Evolutionary conservation across 2,329 filamentous ascomycete genomes (phyloP), one percentile per base, ranked within the genome.

Genomic region (Neonectria neomacrospora): DNA sequence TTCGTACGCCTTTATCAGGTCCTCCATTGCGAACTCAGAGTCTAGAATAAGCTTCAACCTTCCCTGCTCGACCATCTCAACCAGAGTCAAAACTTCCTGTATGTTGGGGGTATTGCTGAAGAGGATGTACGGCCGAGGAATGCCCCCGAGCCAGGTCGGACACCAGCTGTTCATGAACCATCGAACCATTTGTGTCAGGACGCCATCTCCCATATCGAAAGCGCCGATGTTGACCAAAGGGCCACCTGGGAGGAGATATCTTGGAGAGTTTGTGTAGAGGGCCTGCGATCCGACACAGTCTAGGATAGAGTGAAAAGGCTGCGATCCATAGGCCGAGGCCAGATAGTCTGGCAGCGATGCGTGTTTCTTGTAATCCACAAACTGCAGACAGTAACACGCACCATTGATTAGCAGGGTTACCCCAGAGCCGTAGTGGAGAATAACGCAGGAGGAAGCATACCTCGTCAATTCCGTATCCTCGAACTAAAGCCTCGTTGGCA

Each of bases 141-240:
- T 41, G 51, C 57, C 57, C 16, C 57, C 50, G 28, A 60, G 57
- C 57, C 57, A 60, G 34, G 57, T 60, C 50, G 57, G 57, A 60
- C 50, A 45, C 48, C 39, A 60, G 26, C 10, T 60, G 57, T 60
- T 60, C 57, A 60, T 60, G 57, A 52, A 44, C 48, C 48, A 60
- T 54, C 39, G 48, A 48, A 39, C 39, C 41, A 60, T 47, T 54
- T 51, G 50, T 53, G 7, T 42, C 57, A 60, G 16, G 23, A 53
- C 42, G 48, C 41, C 50, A 16, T 51, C 47, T 51, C 28, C 47
- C 26, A 51, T 28, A 34, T 51, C 47, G 28, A 51, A 51, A 51
- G 47, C 47, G 47, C 47, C 47, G 28, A 51, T 51, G 47, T 51
- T 51, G 47, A 51, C 47, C 3, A 51, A 51, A 51, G 28, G 28